Percentiles rank a stretch among this genome's conserved stretches.
phyloP scores from a whole-genome alignment of 805 yeast genomes.

The Kodamaea fukazawae region DNA sequence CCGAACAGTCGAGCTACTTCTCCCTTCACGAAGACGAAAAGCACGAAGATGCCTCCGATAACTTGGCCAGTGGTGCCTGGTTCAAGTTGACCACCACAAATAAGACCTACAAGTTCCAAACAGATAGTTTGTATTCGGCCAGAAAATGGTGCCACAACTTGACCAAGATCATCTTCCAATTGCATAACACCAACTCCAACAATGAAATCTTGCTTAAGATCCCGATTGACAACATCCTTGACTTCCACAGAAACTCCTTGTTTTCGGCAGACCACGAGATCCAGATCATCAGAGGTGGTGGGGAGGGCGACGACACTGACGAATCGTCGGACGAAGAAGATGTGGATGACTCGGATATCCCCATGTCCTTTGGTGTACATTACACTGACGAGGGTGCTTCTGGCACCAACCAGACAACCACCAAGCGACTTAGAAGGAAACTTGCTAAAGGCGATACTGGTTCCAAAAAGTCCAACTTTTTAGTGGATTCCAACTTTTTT shows the following conservation, averaged over 20 bases:
- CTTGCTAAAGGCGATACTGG: too few relatives aligned
- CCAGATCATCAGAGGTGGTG: conserved; percentile 9
- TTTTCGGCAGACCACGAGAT: conserved; percentile 29
- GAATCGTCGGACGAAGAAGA: conserved; percentile 14
- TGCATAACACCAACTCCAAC: conserved; percentile 61
- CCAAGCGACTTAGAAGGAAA: too few relatives aligned
- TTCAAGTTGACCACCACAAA: conserved; percentile 59
- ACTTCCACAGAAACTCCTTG: conserved; percentile 54
- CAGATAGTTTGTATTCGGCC: conserved; percentile 73
- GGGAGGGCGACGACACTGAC: conserved; percentile 5
- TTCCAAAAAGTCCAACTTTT: conserved; percentile 29
- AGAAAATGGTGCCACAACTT: conserved; percentile 75
- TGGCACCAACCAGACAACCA: background rate
- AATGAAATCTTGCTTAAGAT: conserved; percentile 75
- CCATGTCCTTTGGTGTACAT: conserved; percentile 49
- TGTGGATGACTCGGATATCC: conserved; percentile 38
- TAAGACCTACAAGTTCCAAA: conserved; percentile 60
- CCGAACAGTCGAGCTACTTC: conserved; percentile 18
- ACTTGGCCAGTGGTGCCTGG: conserved; percentile 39
- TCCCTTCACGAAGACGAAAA: conserved; percentile 15
- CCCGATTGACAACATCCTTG: conserved; percentile 67
- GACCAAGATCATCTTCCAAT: conserved; percentile 68
- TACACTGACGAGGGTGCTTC: conserved; percentile 35
- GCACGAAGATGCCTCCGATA: conserved; percentile 28
- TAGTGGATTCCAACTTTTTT: conserved; percentile 67